Evolutionary conservation across 306 rosid genomes (phyloP).

Genomic region (Acacia confusa): DNA sequence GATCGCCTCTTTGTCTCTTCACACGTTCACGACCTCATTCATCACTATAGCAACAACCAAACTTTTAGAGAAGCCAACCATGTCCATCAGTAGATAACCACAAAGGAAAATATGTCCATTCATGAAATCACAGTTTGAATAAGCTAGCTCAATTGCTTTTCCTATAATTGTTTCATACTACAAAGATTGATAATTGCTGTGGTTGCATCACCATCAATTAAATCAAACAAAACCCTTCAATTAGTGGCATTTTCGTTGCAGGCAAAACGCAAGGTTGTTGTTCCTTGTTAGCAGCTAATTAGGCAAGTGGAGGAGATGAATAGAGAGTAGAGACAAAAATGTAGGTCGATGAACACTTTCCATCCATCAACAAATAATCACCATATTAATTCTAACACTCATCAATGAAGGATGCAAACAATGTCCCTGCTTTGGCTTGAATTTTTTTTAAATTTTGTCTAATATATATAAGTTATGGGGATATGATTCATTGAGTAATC

Average conservation of each 20-base stretch:
- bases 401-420: neutral
- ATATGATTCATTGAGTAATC: neutral
- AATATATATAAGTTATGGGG: neutral
- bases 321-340: neutral
- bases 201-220: neutral
- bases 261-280: neutral
- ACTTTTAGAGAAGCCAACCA: neutral
- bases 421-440: neutral
- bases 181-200: neutral
- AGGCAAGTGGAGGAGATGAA: no score
- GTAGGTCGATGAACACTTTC: neutral
- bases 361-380: neutral
- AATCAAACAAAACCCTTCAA: slow-evolving; percentile 3
- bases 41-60: slow-evolving; percentile 1
- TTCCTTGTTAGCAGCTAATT: neutral
- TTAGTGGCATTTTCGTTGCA: neutral
- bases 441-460: neutral
- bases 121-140: neutral
- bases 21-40: slow-evolving; percentile 29
- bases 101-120: neutral
- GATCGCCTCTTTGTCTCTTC: neutral
- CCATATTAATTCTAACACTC: neutral
- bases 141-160: neutral
- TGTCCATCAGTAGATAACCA: neutral
- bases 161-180: neutral